Base-by-base conservation (phyloP, 805 yeast genomes). In the Suhomyces xylopsoci region DNA sequence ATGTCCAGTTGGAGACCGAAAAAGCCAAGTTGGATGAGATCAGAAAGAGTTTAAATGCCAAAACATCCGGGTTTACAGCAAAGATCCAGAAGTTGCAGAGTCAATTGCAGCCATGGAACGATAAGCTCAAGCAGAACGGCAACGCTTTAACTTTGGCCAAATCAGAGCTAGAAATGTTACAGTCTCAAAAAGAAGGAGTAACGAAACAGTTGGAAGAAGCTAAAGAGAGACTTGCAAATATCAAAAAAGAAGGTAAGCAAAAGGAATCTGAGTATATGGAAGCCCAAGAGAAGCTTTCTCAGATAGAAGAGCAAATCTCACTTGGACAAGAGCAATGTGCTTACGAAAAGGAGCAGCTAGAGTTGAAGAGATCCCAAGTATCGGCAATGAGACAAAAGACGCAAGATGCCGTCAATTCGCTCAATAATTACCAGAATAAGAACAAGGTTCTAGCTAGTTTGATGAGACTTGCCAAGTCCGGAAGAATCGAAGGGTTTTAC, bases 91-190 rank as follows among this genome's bases (percentile, higher is more conserved):
- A 62, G 12, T 69, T 84, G 40, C 92, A 89, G 64, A 77, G 75
- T 7, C 77, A 85, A 54, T 70, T 90, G 6, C 92, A 88, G 58
- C 99, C 98, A 0, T 90, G 96, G 92, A 83, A 82, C 54, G 85
- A 80, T 25, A 79, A 83, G 56, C 70, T 91, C 28, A 84, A 81
- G 54, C 78, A 80, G 14, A 84, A 85, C 52, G 83, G 83, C 51
- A 80, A 87, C 12, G 83, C 83, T 45, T 79, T 87, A 7, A 80
- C 84, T 48, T 78, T 89, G n/a, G 81, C 84, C 3, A 76, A 81
- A 49, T 81, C 89, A 7, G 82, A 85, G 54, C 76, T 89, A n/a
- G 81, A 82, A 22, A 77, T 89, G 65, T 62, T 87, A 7, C 62
- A 70, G 20, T 79, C 76, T 15, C 81, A 82, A 53, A 71, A 76